Evolutionary conservation across 805 yeast species (phyloP).

Genomic region (Yamadazyma tumulicola): DNA sequence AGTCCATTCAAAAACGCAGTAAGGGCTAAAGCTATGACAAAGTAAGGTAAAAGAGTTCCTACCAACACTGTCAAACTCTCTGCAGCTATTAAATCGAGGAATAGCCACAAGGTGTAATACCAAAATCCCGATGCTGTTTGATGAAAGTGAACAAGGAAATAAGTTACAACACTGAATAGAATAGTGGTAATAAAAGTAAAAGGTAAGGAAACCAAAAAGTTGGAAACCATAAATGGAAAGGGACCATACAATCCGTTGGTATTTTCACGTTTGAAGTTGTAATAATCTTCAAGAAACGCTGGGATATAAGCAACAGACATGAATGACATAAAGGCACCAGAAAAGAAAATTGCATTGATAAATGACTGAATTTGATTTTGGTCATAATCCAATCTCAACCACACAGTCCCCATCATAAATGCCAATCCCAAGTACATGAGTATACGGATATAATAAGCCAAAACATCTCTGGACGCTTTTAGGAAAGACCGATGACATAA

Average conservation of each 20-base stretch:
- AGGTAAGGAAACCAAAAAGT: conserved; percentile 35
- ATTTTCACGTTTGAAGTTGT: conserved; percentile 27
- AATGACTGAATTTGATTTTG: conserved; percentile 31
- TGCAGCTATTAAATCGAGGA: conserved; percentile 37
- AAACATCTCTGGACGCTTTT: conserved; percentile 32
- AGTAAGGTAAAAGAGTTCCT: conserved; percentile 30
- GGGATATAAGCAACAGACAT: conserved; percentile 43
- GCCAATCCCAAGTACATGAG: conserved; percentile 39
- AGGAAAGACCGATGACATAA: conserved; percentile 23
- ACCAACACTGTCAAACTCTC: conserved; percentile 37
- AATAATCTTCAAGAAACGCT: conserved; percentile 33
- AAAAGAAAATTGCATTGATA: conserved; percentile 36
- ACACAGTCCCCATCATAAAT: conserved; percentile 37
- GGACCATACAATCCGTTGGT: conserved; percentile 38
- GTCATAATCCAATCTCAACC: conserved; percentile 23
- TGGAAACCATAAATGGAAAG: conserved; percentile 29
- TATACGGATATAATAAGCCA: conserved; percentile 35
- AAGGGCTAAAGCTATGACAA: conserved; percentile 36
- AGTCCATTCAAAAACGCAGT: conserved; percentile 40
- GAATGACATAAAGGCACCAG: conserved; percentile 45
- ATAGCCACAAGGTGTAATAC: conserved; percentile 34
- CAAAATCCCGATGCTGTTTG: conserved; percentile 27
- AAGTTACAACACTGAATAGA: conserved; percentile 30
- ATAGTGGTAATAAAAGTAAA: conserved; percentile 29
- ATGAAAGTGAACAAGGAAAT: conserved; percentile 31